Base-by-base conservation (phyloP, 1,284 basidiomycete genomes). In the Ustilago esculenta region DNA sequence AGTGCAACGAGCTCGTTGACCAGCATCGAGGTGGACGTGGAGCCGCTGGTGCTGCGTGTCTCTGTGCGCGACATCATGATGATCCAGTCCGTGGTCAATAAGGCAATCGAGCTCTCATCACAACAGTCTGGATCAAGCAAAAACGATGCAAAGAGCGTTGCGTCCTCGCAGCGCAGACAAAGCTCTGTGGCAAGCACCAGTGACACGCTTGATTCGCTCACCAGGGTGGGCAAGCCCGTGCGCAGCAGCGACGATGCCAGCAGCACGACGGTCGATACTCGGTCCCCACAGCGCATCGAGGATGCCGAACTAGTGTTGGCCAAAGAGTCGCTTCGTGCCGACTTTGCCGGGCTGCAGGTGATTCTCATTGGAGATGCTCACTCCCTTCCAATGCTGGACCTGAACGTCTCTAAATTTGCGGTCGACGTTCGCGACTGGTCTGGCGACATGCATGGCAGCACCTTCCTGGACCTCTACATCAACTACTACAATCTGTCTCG, bases 401-500 rank as follows among this genome's bases (percentile, higher is more conserved):
- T 98, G 29, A 90, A 89, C 73, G 86, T 94, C 17, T 91, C 90
- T 74, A 89, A 92, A 14, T 97, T 98, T 83, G 86, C 87, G n/a
- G 82, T 95, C 27, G 87, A 86, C 24, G 89, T 90, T 2, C 90
- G 90, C 70, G 94, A 99, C 81, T 99, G 96, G 96, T 93, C 94
- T 0, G 89, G 90, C 59, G 90, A 93, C 84, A 92, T 96, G 78
- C 73, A 84, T 11, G 53, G 60, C 29, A 59, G 65, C 35, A 66
- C 75, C 15, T 65, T 73, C 48, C 47, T 77, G 23, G 51, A 89
- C 88, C 4, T 91, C 90, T 88, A 90, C 51, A 90, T 98, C 80
- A 93, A 90, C 72, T 98, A 96, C 81, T 98, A 93, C 91, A 99
- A 99, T 83, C 84, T 98, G 51, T 90, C 91, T 24, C 95, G 97